A percentile compares a stretch with the other conserved stretches of the same genome.
Evolutionary conservation across 2,329 filamentous ascomycete species (phyloP).

Genomic region (Exophiala phaeomuriformis): DNA sequence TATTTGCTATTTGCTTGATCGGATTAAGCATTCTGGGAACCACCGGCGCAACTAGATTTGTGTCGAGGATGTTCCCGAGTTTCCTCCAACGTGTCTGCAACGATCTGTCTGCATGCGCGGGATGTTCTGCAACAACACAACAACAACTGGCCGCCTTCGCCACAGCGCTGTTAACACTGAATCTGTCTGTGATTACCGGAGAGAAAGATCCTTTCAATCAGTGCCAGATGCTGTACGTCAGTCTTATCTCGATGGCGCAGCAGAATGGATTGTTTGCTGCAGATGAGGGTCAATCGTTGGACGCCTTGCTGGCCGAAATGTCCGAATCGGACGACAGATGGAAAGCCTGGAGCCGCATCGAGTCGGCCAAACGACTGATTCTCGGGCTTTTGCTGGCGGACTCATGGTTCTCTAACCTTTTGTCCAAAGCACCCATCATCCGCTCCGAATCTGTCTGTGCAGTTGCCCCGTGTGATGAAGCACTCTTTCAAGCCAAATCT

Average conservation of each 20-base stretch:
- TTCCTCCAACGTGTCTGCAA: slow-evolving; percentile 36
- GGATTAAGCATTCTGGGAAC: slow-evolving; percentile 48
- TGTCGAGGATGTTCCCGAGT: slow-evolving; percentile 41
- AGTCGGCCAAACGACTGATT: slow-evolving; percentile 47
- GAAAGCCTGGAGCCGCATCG: slow-evolving; percentile 48
- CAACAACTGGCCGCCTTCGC: slow-evolving; percentile 43
- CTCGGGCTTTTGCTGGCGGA: slow-evolving; percentile 42
- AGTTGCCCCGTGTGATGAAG: slow-evolving; percentile 41
- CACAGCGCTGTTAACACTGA: slow-evolving; percentile 43
- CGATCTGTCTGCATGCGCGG: slow-evolving; percentile 40
- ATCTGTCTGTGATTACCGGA: slow-evolving; percentile 44
- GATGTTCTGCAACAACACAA: slow-evolving; percentile 35
- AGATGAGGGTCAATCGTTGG: slow-evolving; percentile 39
- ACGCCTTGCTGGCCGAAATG: slow-evolving; percentile 39
- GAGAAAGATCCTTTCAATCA: slow-evolving; percentile 42
- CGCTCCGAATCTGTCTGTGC: slow-evolving; percentile 43
- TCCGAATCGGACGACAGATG: slow-evolving; percentile 42
- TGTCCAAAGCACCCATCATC: slow-evolving; percentile 43
- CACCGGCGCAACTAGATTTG: slow-evolving; percentile 46
- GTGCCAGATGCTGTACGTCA: slow-evolving; percentile 46
- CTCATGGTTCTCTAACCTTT: slow-evolving; percentile 44
- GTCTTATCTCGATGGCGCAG: slow-evolving; percentile 44
- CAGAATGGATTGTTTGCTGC: slow-evolving; percentile 46
- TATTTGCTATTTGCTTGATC: slow-evolving; percentile 49
- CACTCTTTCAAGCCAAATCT: slow-evolving; percentile 39